phyloP scores from a whole-genome alignment of 164 flowering plant genomes.

The Vitis cinerea region DNA sequence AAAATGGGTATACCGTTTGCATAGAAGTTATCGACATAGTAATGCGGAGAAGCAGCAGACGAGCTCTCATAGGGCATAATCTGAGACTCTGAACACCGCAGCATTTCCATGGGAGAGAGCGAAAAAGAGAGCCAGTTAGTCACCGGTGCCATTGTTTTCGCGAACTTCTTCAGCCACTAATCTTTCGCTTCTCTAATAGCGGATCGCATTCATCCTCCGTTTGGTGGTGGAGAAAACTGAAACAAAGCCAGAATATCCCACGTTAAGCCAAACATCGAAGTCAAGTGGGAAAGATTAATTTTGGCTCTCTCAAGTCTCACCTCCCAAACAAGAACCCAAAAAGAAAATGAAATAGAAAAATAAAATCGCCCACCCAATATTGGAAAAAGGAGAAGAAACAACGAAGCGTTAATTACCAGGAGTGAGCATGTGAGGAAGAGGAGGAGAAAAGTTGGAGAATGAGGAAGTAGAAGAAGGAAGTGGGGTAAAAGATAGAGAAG shows the following conservation, averaged over 20 bases:
- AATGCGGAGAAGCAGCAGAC: conserved; percentile 38
- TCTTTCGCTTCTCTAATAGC: background rate
- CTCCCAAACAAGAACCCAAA: no score
- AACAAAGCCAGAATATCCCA: background rate
- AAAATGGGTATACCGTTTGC: conserved; percentile 23
- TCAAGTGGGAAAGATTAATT: background rate
- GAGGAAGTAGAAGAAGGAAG: no score
- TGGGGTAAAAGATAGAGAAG: background rate
- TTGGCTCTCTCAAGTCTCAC: no score
- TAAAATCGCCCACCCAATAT: no score
- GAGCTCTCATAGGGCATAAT: conserved; percentile 29
- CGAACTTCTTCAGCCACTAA: background rate
- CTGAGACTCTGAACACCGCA: conserved; percentile 40
- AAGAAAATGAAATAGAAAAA: no score
- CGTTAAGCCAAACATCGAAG: background rate
- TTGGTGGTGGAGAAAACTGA: background rate
- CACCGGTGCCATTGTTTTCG: conserved; percentile 52
- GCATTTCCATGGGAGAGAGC: conserved; percentile 63
- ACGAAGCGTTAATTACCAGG: no score
- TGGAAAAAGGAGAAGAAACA: no score
- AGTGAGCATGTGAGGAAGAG: no score
- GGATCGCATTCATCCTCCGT: background rate
- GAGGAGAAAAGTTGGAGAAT: no score
- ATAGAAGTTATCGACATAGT: conserved; percentile 50
- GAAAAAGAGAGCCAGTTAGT: conserved; percentile 81